Conservation (phyloP, 2,329 filamentous ascomycete genomes). For the Neonectria coccinea region DNA sequence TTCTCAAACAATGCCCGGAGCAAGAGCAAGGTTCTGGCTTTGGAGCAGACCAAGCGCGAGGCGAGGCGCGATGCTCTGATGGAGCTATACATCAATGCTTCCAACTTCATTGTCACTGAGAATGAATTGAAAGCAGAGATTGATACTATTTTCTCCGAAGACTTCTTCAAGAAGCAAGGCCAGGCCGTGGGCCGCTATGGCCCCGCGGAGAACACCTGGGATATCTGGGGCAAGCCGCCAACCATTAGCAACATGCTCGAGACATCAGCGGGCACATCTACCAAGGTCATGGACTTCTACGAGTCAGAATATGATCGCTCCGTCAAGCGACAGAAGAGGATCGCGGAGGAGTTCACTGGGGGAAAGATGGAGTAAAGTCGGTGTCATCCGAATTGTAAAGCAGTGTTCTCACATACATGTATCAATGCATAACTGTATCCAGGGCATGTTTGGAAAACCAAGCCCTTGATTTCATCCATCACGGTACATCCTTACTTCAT, state of each 20-base stretch:
- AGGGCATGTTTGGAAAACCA: slow-evolving; percentile 24
- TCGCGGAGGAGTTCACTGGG: slow-evolving; percentile 70
- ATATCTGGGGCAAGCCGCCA: slow-evolving; percentile 59
- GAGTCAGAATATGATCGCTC: slow-evolving; percentile 59
- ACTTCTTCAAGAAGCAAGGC: slow-evolving; percentile 60
- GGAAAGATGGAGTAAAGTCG: slow-evolving; percentile 62
- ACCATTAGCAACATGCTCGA: slow-evolving; percentile 60
- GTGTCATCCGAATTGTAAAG: slow-evolving; percentile 41
- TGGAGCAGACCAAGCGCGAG: slow-evolving; percentile 61
- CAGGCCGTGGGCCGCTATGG: slow-evolving; percentile 47
- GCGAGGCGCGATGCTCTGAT: slow-evolving; percentile 79
- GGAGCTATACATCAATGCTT: slow-evolving; percentile 89
- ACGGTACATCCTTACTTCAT: background rate
- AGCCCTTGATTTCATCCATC: background rate
- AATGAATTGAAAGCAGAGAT: slow-evolving; percentile 79
- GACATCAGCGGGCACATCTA: slow-evolving; percentile 49
- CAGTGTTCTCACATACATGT: slow-evolving; percentile 34
- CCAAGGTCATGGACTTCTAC: slow-evolving; percentile 52
- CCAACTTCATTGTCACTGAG: slow-evolving; percentile 87
- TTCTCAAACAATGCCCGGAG: slow-evolving; percentile 64
- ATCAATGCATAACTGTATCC: slow-evolving; percentile 42
- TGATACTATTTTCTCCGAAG: slow-evolving; percentile 79
- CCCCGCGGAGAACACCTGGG: slow-evolving; percentile 65
- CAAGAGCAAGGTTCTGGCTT: slow-evolving; percentile 58
- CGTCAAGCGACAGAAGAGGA: slow-evolving; percentile 63